Evolutionary conservation across 495 filamentous ascomycete genomes (phyloP).

Genomic region (Talaromyces ruber): DNA sequence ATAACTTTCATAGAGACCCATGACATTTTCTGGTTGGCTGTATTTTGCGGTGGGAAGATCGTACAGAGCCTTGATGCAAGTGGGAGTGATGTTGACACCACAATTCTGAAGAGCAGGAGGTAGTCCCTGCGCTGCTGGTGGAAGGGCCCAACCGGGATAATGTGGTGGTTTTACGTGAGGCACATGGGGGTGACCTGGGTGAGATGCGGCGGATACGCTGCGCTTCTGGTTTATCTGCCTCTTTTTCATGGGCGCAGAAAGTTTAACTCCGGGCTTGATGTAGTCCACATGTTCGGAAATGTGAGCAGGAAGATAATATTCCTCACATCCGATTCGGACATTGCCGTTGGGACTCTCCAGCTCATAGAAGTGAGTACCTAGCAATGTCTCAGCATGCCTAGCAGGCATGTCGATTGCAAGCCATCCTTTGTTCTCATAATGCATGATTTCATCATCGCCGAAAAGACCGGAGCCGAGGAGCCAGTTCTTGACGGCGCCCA

Average conservation of each 20-base stretch:
- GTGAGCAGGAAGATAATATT: slow-evolving; percentile 45
- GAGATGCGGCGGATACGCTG: background rate
- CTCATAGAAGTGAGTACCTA: slow-evolving; percentile 50
- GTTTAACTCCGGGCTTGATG: slow-evolving; percentile 47
- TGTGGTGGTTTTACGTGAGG: background rate
- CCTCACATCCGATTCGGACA: slow-evolving; percentile 40
- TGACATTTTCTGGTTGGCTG: slow-evolving; percentile 29
- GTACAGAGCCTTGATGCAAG: slow-evolving; percentile 47
- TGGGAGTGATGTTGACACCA: slow-evolving; percentile 38
- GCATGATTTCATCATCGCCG: slow-evolving; percentile 27
- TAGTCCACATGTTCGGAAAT: slow-evolving; percentile 48
- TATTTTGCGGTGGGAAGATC: slow-evolving; percentile 30
- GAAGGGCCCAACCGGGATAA: slow-evolving; percentile 28
- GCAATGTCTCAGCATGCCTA: slow-evolving; percentile 45
- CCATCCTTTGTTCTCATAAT: slow-evolving; percentile 46
- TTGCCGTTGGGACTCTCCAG: slow-evolving; percentile 39
- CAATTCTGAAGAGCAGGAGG: slow-evolving; percentile 23
- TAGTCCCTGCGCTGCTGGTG: slow-evolving; percentile 9
- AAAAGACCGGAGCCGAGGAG: slow-evolving; percentile 38
- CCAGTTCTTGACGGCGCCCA: slow-evolving; percentile 33
- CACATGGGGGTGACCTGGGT: slow-evolving; percentile 13
- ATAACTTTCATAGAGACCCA: slow-evolving; percentile 44
- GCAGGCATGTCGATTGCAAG: slow-evolving; percentile 47
- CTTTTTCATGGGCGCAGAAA: slow-evolving; percentile 19
- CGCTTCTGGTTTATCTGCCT: background rate